Percentiles rank a stretch among this genome's conserved stretches.
Conservation (phyloP, 306 rosid species). For the Prunus padus region DNA sequence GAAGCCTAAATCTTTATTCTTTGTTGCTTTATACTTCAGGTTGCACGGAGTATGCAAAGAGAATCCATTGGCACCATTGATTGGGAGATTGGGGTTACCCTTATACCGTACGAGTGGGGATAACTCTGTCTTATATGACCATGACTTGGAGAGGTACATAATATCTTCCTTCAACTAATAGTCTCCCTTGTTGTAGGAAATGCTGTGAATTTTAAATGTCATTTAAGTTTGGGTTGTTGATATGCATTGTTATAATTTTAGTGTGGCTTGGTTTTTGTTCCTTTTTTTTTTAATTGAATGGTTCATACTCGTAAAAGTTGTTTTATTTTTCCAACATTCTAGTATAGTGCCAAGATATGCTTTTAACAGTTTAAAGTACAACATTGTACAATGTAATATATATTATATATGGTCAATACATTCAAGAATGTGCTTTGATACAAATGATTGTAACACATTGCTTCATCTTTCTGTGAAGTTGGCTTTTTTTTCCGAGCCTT, state of each 20-base stretch:
- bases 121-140: constrained; percentile 95
- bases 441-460: background rate
- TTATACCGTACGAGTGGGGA: constrained; percentile 95
- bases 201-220: background rate
- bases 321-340: background rate
- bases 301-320: background rate
- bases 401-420: background rate
- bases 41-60: constrained; percentile 96
- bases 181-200: background rate
- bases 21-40: constrained; percentile 42
- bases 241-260: background rate
- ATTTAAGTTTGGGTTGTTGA: background rate
- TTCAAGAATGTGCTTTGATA: background rate
- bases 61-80: constrained; percentile 92
- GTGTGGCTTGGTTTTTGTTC: background rate
- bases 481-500: background rate
- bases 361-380: background rate
- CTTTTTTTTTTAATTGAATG: background rate
- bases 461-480: background rate
- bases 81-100: constrained; percentile 90
- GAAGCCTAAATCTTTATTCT: background rate
- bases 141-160: constrained; percentile 86
- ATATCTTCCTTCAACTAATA: background rate
- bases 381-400: background rate
- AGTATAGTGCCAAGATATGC: background rate